Evolutionary conservation across 2,329 filamentous ascomycete species (phyloP), one percentile per base, ranked within the genome.

Genomic region (Fusarium acutatum): DNA sequence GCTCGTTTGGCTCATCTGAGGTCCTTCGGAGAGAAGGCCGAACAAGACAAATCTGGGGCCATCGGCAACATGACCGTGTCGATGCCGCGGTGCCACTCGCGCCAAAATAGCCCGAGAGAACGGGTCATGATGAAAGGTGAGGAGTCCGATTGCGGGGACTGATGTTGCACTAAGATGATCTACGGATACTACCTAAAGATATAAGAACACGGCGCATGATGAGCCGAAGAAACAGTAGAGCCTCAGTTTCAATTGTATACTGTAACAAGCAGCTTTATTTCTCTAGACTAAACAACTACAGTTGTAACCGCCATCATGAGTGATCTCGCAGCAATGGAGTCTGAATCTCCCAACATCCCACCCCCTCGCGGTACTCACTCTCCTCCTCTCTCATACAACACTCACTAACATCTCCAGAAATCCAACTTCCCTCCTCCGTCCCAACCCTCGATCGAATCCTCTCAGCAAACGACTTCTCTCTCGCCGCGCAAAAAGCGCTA

Each of bases 391-490:
- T 22, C 5, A 41, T n/a, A 4, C 11, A 20, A 24, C 53, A 43
- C n/a, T 26, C 12, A 28, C 37, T 61, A 47, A 73, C 57, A 65
- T 37, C 4, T 2, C 2, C 24, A 78, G 73, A 66, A 24, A 37
- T 77, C 26, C 37, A 72, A 32, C 64, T 76, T 11, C 73, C 71
- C 0, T 40, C 64, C 6, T 44, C 63, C 3, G 64, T 78, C 35
- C 76, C 77, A 6, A 52, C 52, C 3, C 68, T 80, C 9, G 50
- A 67, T 6, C 56, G 76, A 13, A 77, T 80, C 47, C 67, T 80
- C 37, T 80, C 74, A 7, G 77, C 79, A 28, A 68, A 90, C 69
- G 91, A 93, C 81, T 92, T 92, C 76, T 86, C 89, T 58, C 66
- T 82, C 17, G 88, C 87, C 0, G 90, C 91, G 8, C 84, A 86